Evolutionary conservation across 495 filamentous ascomycete genomes (phyloP), one percentile per base, ranked within the genome.

Genomic region (Podospora didyma): DNA sequence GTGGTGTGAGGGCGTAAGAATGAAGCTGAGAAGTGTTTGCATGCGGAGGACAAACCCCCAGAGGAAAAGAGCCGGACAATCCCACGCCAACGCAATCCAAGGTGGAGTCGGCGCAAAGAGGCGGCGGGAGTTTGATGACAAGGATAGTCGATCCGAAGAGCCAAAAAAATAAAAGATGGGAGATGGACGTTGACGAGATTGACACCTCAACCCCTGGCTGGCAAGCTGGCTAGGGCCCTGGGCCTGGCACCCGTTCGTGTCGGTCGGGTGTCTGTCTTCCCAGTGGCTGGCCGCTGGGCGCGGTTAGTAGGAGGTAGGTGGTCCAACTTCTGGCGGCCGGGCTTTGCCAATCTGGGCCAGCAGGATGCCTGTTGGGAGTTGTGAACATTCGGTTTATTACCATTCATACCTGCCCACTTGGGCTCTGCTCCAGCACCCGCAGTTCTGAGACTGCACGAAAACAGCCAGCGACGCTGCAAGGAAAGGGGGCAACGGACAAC

Each of bases 101-200:
- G n/a, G 45, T 41, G 49, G 35, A 26, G 42, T 37, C 28, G 26
- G 28, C 20, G 39, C 39, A 42, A 42, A 34, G 46, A 57, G 46
- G 54, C 37, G 61, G 57, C 57, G 53, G 35, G 53, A 49, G 42
- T 47, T 45, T 58, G 54, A 47, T 57, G 52, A 59, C 49, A 49
- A 59, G 57, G 57, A 46, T 60, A 23, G 42, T 16, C 50, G 51
- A 54, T 46, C 44, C 53, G 53, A 39, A 31, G 28, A 53, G 50
- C 34, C 31, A 39, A 41, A 52, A 53, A 44, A 14, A 44, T 44
- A 4, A 31, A 31, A 31, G 26, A 31, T 31, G 26, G 26, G 9
- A 31, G 26, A 31, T 31, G 26, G 4, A 4, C 4, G 26, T 31
- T 3, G 3, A 9, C 26, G 26, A 31, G 26, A 31, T 31, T 31